phyloP scores from a whole-genome alignment of 169 alveolate genomes.

The Theileria parva region DNA sequence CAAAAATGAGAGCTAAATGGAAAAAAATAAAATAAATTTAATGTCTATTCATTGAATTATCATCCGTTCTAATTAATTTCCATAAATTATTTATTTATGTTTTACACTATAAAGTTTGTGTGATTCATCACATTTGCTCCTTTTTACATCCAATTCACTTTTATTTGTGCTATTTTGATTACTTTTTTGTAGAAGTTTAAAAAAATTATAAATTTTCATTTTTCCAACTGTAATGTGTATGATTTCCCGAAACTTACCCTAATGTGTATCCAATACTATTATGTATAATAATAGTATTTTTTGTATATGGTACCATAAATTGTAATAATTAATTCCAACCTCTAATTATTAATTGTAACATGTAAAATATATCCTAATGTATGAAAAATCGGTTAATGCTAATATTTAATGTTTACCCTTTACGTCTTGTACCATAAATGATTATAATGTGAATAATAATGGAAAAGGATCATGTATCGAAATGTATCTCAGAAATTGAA shows the following conservation, averaged over 20 bases:
- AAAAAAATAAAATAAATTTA: too few species aligned
- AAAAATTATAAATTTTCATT: background rate
- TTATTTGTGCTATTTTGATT: background rate
- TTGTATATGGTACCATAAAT: background rate
- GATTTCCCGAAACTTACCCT: background rate
- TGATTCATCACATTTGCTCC: background rate
- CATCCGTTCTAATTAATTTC: background rate
- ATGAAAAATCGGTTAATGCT: background rate
- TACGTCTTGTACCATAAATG: background rate
- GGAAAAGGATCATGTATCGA: background rate
- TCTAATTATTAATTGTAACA: background rate
- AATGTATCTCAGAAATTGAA: conserved; percentile 6
- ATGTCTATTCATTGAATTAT: background rate
- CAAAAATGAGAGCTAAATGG: background rate
- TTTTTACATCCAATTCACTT: background rate
- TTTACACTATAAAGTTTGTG: background rate
- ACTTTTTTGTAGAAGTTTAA: background rate
- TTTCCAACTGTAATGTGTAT: background rate
- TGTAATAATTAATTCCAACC: too few species aligned
- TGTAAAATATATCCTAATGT: background rate
- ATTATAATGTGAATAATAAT: conserved; percentile 11
- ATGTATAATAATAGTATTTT: background rate
- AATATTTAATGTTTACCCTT: background rate
- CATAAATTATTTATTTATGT: background rate
- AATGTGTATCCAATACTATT: background rate